Percentiles rank a stretch among this genome's conserved stretches.
These are phyloP conservation scores for Symbiotaphrina buchneri DNA, from an alignment of 495 filamentous ascomycete genomes.

Conservation along the genomic window DNA sequence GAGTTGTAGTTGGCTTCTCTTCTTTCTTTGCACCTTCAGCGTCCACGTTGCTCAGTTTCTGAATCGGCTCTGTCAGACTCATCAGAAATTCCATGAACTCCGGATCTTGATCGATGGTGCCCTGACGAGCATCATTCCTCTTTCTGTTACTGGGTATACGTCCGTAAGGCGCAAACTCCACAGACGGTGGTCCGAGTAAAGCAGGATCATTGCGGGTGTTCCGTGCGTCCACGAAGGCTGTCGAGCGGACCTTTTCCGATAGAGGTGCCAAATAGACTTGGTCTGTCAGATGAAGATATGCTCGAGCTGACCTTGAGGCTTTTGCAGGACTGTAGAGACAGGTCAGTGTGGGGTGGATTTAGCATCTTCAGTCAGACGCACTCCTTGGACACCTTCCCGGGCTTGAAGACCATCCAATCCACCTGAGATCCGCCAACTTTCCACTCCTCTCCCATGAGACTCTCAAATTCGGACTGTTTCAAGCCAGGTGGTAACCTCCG, in stretches of 20 bases:
- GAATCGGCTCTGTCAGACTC: slow-evolving; percentile 55
- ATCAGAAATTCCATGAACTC: slow-evolving; percentile 90
- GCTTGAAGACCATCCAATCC: slow-evolving; percentile 57
- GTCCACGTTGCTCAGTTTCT: slow-evolving; percentile 22
- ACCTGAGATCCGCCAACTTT: slow-evolving; percentile 53
- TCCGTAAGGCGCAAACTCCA: slow-evolving; percentile 69
- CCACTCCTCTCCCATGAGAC: slow-evolving; percentile 63
- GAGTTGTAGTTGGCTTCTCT: slow-evolving; percentile 55
- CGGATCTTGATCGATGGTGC: slow-evolving; percentile 85
- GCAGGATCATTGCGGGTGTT: slow-evolving; percentile 41
- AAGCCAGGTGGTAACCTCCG: slow-evolving; percentile 71
- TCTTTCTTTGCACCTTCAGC: slow-evolving; percentile 32
- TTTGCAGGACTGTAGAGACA: slow-evolving; percentile 42
- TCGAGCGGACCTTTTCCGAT: slow-evolving; percentile 37
- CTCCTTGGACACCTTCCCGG: slow-evolving; percentile 80
- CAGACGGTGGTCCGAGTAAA: slow-evolving; percentile 45
- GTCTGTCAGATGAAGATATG: slow-evolving; percentile 51
- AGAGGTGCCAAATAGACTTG: slow-evolving; percentile 34
- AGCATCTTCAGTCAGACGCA: slow-evolving; percentile 18
- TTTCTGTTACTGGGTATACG: slow-evolving; percentile 49
- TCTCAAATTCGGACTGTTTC: slow-evolving; percentile 57
- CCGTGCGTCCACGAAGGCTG: slow-evolving; percentile 50
- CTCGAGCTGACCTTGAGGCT: slow-evolving; percentile 50
- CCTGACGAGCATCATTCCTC: slow-evolving; percentile 64
- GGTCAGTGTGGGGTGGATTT: slow-evolving; percentile 1